Conservation (phyloP, 768 basidiomycete genomes). For the Mrakia blollopis region DNA sequence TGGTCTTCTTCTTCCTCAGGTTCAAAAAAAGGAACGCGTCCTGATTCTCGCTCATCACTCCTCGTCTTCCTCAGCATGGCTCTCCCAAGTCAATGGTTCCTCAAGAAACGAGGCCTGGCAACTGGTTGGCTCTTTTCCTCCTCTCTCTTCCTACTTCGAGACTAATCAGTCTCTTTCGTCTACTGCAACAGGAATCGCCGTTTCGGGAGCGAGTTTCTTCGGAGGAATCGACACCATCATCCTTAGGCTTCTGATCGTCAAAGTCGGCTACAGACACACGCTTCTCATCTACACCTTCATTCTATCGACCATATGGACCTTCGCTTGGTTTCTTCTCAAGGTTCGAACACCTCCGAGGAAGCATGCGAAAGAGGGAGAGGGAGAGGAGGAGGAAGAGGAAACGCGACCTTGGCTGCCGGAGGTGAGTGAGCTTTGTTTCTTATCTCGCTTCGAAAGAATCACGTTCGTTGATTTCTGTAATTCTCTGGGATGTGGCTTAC, state of each 20-base stretch:
- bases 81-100: constrained; percentile 21
- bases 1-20: not conserved
- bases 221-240: constrained; percentile 4
- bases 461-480: no score
- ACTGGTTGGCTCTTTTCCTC: constrained; percentile 7
- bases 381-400: not conserved
- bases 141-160: not conserved
- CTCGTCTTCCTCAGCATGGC: constrained; percentile 5
- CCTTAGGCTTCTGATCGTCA: constrained; percentile 13
- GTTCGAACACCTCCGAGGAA: not conserved
- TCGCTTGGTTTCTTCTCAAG: constrained; percentile 7
- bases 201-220: constrained; percentile 8
- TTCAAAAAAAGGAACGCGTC: no score
- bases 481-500: no score
- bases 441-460: not conserved
- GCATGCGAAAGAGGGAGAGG: not conserved
- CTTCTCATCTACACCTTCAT: constrained; percentile 22
- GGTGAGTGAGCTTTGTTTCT: not conserved
- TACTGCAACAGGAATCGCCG: not conserved
- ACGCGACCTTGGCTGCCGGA: constrained; percentile 11
- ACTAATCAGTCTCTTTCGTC: no score
- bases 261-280: constrained; percentile 8
- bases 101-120: constrained; percentile 10
- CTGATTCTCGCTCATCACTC: no score
- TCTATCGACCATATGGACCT: not conserved